These are phyloP conservation scores for Salix caprea DNA, from an alignment of 345 rosid genomes.

Conservation along the genomic window DNA sequence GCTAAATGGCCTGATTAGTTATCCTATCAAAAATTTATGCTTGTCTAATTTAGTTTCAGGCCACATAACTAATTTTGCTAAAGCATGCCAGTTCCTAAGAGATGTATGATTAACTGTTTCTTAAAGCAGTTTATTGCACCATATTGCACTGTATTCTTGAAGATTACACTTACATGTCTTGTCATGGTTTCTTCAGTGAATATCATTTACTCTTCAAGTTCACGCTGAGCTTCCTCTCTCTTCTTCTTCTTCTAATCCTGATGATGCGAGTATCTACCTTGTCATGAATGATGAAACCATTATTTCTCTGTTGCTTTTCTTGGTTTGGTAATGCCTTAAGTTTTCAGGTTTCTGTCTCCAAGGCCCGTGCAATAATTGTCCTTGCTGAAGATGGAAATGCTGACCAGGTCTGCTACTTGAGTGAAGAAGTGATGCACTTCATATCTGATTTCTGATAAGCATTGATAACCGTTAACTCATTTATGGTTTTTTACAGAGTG, in stretches of 20 bases:
- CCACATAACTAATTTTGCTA: background rate
- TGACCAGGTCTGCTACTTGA: constrained; percentile 57
- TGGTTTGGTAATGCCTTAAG: constrained; percentile 10
- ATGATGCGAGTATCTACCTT: background rate
- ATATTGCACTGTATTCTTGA: background rate
- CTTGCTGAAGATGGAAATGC: constrained; percentile 82
- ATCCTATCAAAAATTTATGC: background rate
- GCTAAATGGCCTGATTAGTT: background rate
- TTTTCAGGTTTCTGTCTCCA: constrained; percentile 68
- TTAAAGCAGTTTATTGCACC: background rate
- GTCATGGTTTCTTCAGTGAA: background rate
- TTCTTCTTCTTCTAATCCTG: no score
- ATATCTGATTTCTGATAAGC: constrained; percentile 7
- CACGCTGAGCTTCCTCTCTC: background rate
- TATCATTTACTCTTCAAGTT: background rate
- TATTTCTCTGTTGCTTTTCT: constrained; percentile 2
- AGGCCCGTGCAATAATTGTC: constrained; percentile 65
- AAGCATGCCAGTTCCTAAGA: background rate
- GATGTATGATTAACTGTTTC: background rate
- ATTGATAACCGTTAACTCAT: constrained; percentile 16
- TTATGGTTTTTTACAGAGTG: constrained; percentile 46
- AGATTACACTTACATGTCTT: background rate
- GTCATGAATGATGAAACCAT: constrained; percentile 1
- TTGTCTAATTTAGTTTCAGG: background rate
- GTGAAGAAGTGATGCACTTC: constrained; percentile 5